phyloP scores from a whole-genome alignment of 108 stramenopile genomes.

The Cyclotella baltica region DNA sequence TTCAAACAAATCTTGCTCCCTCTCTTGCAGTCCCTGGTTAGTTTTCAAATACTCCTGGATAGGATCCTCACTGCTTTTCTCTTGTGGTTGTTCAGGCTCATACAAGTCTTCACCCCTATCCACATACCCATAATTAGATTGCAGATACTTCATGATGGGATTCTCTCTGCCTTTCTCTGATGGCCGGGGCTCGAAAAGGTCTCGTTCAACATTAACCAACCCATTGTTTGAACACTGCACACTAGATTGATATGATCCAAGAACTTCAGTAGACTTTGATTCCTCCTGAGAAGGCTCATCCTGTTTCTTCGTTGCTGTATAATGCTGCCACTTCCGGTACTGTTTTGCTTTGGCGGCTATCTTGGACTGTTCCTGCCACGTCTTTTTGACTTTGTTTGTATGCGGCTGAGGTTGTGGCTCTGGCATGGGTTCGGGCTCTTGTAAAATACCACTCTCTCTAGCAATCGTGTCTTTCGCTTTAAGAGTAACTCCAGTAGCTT shows the following conservation, averaged over 20 bases:
- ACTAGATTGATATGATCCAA: background rate
- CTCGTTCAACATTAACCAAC: too few relatives aligned
- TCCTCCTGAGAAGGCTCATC: background rate
- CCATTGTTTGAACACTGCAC: too few relatives aligned
- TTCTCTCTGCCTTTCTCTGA: background rate
- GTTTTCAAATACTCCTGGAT: too few relatives aligned
- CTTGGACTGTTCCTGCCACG: background rate
- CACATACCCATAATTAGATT: too few relatives aligned
- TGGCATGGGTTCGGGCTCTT: too few relatives aligned
- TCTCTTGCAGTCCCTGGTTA: too few relatives aligned
- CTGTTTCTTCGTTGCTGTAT: background rate
- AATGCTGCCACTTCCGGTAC: conserved; percentile 11
- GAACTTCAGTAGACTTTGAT: background rate
- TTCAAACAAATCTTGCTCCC: background rate
- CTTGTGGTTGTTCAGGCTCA: too few relatives aligned
- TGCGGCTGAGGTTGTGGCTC: background rate
- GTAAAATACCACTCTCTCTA: too few relatives aligned
- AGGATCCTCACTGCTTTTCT: too few relatives aligned
- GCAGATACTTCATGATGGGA: too few relatives aligned
- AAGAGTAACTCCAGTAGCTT: background rate
- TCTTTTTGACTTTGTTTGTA: background rate
- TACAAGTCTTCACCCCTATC: background rate
- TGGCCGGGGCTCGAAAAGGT: background rate
- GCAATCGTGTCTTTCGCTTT: background rate
- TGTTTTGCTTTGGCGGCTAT: conserved; percentile 8